Percentiles rank a stretch among this genome's conserved stretches.
phyloP scores from a whole-genome alignment of 768 basidiomycete genomes.

The Tephrocybe sp. region DNA sequence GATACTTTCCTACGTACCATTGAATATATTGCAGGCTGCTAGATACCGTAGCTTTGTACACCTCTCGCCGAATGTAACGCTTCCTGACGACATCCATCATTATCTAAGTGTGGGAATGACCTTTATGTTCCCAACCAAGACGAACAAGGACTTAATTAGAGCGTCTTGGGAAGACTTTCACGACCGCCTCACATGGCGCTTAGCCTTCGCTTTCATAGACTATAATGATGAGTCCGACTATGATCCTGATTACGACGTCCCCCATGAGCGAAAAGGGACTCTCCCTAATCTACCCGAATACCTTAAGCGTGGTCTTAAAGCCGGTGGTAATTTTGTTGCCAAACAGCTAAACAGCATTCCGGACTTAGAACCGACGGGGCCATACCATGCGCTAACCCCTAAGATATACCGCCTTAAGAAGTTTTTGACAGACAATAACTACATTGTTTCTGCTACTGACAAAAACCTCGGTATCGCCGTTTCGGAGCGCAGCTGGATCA shows the following conservation, averaged over 20 bases:
- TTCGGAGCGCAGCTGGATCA: conserved; percentile 20
- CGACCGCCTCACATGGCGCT: conserved; percentile 14
- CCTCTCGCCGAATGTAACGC: conserved; percentile 10
- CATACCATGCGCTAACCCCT: conserved; percentile 6
- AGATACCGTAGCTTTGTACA: too few species aligned
- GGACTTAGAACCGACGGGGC: conserved; percentile 3
- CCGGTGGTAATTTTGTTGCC: conserved; percentile 13
- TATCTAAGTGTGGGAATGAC: conserved; percentile 18
- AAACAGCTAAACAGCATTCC: conserved; percentile 15
- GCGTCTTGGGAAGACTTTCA: conserved; percentile 19
- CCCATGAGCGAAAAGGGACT: not conserved
- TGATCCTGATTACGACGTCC: conserved; percentile 23
- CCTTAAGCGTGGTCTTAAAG: conserved; percentile 15
- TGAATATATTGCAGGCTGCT: too few species aligned
- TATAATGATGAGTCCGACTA: conserved; percentile 3
- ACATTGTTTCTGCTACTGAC: conserved; percentile 23
- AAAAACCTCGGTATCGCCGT: conserved; percentile 25
- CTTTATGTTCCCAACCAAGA: conserved; percentile 17
- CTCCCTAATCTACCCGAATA: conserved; percentile 14
- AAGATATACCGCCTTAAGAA: conserved; percentile 6
- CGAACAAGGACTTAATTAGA: conserved; percentile 5
- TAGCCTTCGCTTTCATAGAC: not conserved
- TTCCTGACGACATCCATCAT: conserved; percentile 13
- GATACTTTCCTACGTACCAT: too few species aligned
- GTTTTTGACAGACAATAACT: conserved; percentile 19